Conservation (phyloP, 805 yeast genomes). For the Millerozyma miso region DNA sequence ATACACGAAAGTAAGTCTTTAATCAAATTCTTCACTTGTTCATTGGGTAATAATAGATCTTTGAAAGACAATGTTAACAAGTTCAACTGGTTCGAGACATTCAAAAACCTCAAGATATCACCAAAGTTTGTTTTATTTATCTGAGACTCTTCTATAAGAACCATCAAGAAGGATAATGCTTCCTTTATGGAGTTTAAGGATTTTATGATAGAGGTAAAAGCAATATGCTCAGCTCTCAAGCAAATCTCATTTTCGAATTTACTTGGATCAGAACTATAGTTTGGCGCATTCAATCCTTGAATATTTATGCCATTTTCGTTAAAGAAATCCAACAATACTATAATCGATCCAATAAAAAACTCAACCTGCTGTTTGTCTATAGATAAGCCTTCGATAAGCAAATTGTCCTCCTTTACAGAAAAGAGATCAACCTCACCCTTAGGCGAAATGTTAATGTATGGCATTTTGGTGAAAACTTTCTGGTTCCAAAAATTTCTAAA, state of each 20-base stretch:
- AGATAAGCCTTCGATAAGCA: conserved; percentile 41
- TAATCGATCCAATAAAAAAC: conserved; percentile 64
- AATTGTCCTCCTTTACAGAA: conserved; percentile 41
- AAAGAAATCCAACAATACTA: conserved; percentile 67
- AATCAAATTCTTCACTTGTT: conserved; percentile 58
- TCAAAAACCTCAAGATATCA: conserved; percentile 66
- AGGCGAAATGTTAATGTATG: conserved; percentile 34
- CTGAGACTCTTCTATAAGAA: conserved; percentile 70
- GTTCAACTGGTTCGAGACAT: conserved; percentile 63
- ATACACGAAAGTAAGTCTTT: conserved; percentile 86
- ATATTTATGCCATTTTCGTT: conserved; percentile 58
- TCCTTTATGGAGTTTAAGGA: conserved; percentile 78
- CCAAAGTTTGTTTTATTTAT: conserved; percentile 42
- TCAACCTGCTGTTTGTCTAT: conserved; percentile 53
- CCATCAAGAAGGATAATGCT: conserved; percentile 82
- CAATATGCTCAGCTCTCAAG: conserved; percentile 86
- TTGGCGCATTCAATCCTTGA: conserved; percentile 59
- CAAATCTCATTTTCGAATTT: conserved; percentile 61
- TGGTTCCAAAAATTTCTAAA: conserved; percentile 76
- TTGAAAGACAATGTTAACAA: conserved; percentile 65
- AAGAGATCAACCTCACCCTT: conserved; percentile 35
- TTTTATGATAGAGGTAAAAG: conserved; percentile 71
- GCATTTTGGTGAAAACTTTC: conserved; percentile 55
- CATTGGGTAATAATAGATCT: conserved; percentile 72
- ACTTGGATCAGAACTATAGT: conserved; percentile 45